A percentile compares a stretch with the other conserved stretches of the same genome.
Conservation (phyloP, 495 filamentous ascomycete species). For the Hyaloscypha hepaticicola region DNA sequence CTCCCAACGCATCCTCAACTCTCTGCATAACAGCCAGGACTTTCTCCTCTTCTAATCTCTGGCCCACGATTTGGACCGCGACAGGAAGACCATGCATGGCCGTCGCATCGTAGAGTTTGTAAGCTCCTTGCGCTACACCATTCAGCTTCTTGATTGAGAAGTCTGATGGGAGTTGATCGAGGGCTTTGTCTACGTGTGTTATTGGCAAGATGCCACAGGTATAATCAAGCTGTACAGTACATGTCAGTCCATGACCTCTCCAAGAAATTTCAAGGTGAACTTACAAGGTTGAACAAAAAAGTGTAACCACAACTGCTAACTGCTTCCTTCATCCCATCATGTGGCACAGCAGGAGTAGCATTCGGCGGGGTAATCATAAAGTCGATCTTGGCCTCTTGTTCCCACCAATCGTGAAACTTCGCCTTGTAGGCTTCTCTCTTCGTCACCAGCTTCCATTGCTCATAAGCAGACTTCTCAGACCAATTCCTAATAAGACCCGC, state of each 20-base stretch:
- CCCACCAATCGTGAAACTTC: slow-evolving; percentile 83
- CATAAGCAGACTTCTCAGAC: slow-evolving; percentile 64
- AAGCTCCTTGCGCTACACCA: slow-evolving; percentile 77
- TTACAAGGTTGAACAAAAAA: slow-evolving; percentile 84
- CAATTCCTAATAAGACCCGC: slow-evolving; percentile 73
- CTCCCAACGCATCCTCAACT: slow-evolving; percentile 70
- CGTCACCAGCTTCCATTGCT: slow-evolving; percentile 80
- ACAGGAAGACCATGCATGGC: slow-evolving; percentile 88
- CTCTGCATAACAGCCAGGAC: slow-evolving; percentile 81
- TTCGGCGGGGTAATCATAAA: slow-evolving; percentile 84
- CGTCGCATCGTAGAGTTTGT: slow-evolving; percentile 80
- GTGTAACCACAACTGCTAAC: slow-evolving; percentile 93
- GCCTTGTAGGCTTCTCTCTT: slow-evolving; percentile 74
- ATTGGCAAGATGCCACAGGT: slow-evolving; percentile 82
- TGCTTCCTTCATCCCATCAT: slow-evolving; percentile 81
- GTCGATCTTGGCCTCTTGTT: slow-evolving; percentile 65
- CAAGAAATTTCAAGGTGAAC: slow-evolving; percentile 36
- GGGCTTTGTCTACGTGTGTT: slow-evolving; percentile 70
- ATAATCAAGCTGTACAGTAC: slow-evolving; percentile 70
- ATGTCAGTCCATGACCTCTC: slow-evolving; percentile 1
- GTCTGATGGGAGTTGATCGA: slow-evolving; percentile 61
- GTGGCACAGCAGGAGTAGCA: slow-evolving; percentile 86
- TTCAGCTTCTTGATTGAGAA: slow-evolving; percentile 66
- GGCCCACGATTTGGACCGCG: slow-evolving; percentile 81
- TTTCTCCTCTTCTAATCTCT: slow-evolving; percentile 88